Evolutionary conservation across 495 filamentous ascomycete genomes (phyloP).

Genomic region (Cercophora samala): DNA sequence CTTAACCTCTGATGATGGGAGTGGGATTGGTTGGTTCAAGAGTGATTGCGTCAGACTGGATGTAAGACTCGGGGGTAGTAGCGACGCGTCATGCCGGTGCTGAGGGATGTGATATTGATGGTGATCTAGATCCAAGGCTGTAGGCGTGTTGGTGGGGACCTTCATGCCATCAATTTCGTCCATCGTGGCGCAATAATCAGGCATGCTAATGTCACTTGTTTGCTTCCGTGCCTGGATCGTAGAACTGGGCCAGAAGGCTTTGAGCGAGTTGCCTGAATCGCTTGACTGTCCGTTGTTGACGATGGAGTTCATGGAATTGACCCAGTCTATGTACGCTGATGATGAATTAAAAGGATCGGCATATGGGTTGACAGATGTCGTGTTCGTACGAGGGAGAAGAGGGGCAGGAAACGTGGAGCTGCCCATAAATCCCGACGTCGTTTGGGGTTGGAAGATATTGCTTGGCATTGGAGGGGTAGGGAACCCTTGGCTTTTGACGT

Average conservation of each 20-base stretch:
- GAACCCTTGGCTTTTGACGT: conserved; percentile 20
- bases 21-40: conserved; percentile 42
- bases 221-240: conserved; percentile 18
- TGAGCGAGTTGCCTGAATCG: conserved; percentile 11
- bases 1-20: conserved; percentile 37
- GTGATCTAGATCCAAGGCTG: conserved; percentile 18
- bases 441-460: conserved; percentile 19
- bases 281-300: conserved; percentile 24
- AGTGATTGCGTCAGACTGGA: conserved; percentile 43
- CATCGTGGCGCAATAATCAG: conserved; percentile 39
- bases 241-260: conserved; percentile 11
- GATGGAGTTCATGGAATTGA: conserved; percentile 12
- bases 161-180: conserved; percentile 35
- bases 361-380: conserved; percentile 22
- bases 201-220: conserved; percentile 40
- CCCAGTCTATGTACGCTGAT: conserved; percentile 37
- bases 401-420: conserved; percentile 14
- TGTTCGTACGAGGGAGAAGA: conserved; percentile 25
- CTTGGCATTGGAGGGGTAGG: conserved; percentile 7
- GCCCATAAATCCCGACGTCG: conserved; percentile 22
- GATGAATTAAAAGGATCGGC: conserved; percentile 39
- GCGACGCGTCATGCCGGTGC: not conserved
- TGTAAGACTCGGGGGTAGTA: conserved; percentile 35
- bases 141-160: conserved; percentile 42
- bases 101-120: conserved; percentile 6